phyloP scores from a whole-genome alignment of 1,284 basidiomycete genomes.

The Fomitiporia mediterranea region DNA sequence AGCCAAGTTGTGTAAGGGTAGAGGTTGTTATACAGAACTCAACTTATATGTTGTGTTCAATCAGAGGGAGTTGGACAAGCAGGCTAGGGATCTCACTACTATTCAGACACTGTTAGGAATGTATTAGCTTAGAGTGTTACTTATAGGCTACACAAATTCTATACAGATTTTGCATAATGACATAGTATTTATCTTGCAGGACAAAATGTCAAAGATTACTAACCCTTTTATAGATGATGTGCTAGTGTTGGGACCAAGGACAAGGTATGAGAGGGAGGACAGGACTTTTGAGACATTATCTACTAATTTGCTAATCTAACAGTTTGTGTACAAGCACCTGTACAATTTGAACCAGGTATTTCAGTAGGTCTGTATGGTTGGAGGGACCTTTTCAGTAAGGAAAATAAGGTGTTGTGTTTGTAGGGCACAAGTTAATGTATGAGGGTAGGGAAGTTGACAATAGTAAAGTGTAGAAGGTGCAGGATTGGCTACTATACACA shows the following conservation, averaged over 20 bases:
- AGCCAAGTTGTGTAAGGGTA: conserved; percentile 31
- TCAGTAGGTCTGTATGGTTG: conserved; percentile 23
- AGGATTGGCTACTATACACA: no score
- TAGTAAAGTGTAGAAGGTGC: no score
- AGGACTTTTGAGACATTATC: conserved; percentile 29
- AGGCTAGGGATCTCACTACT: conserved; percentile 23
- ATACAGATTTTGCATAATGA: conserved; percentile 35
- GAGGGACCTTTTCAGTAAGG: conserved; percentile 24
- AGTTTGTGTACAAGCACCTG: conserved; percentile 35
- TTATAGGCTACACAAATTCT: conserved; percentile 36
- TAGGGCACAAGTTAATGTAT: no score
- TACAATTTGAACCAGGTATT: conserved; percentile 30
- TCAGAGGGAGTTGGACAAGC: conserved; percentile 21
- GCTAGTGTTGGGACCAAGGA: conserved; percentile 16
- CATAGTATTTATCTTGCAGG: conserved; percentile 31
- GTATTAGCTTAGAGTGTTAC: conserved; percentile 30
- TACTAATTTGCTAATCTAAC: conserved; percentile 32
- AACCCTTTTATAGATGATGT: conserved; percentile 28
- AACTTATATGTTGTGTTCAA: conserved; percentile 34
- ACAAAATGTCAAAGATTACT: conserved; percentile 25
- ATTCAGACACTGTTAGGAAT: conserved; percentile 30
- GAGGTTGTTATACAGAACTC: conserved; percentile 29
- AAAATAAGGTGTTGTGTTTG: no score
- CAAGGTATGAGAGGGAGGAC: conserved; percentile 20
- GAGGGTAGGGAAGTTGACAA: no score